phyloP scores from a whole-genome alignment of 345 rosid genomes.

The Pelargonium nanum region DNA sequence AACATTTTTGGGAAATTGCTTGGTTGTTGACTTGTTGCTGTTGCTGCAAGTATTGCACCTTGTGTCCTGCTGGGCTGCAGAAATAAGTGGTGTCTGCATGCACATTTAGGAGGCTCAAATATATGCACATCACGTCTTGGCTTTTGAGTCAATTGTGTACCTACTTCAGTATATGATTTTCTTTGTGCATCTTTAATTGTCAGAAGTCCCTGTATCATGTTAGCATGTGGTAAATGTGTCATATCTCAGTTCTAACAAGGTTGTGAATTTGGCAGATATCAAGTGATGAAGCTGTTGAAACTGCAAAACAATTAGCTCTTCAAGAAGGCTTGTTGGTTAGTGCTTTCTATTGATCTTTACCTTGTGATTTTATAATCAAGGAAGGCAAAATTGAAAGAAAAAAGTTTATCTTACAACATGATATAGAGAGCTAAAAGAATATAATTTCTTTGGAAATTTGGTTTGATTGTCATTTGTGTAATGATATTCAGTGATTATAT shows the following conservation, averaged over 20 bases:
- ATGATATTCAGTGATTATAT: neutral
- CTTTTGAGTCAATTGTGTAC: neutral
- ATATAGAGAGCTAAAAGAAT: neutral
- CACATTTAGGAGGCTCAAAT: neutral
- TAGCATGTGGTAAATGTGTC: neutral
- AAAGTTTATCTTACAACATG: conserved; percentile 1
- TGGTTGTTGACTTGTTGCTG: too few species aligned
- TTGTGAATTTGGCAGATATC: conserved; percentile 46
- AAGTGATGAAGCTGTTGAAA: conserved; percentile 86
- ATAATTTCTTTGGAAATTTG: neutral
- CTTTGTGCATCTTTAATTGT: neutral
- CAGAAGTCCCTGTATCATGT: neutral
- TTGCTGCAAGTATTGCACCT: too few species aligned
- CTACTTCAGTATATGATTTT: neutral
- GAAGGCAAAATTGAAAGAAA: conserved; percentile 1
- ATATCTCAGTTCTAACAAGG: neutral
- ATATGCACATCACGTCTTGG: neutral
- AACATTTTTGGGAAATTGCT: too few species aligned
- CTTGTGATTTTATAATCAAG: neutral
- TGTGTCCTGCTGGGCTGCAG: neutral
- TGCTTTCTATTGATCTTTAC: conserved; percentile 10
- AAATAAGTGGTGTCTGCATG: neutral
- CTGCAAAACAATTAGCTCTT: conserved; percentile 91
- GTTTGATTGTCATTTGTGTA: conserved; percentile 1
- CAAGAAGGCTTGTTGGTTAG: conserved; percentile 96